Conservation (phyloP, 306 rosid genomes). For the Myrica gale region DNA sequence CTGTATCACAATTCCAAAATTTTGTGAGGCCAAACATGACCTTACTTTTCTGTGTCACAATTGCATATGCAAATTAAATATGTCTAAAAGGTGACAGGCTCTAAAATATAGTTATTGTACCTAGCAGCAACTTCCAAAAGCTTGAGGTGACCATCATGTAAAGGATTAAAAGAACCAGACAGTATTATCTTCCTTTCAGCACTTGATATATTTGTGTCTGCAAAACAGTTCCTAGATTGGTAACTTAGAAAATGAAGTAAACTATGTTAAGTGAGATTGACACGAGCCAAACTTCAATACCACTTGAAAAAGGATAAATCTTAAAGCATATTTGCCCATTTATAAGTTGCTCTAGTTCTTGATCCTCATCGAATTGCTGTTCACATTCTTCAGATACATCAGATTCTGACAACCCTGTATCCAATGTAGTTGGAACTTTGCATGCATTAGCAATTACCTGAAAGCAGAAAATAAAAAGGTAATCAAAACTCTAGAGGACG, state of each 20-base stretch:
- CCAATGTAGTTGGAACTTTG: constrained; percentile 63
- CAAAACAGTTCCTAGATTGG: constrained; percentile 16
- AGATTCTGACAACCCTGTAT: constrained; percentile 55
- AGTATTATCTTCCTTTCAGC: constrained; percentile 73
- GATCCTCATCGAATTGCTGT: constrained; percentile 60
- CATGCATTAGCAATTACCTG: constrained; percentile 85
- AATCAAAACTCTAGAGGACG: constrained; percentile 11
- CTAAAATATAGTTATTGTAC: constrained; percentile 39
- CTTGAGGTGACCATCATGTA: constrained; percentile 83
- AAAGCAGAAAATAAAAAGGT: constrained; percentile 43
- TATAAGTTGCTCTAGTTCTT: constrained; percentile 77
- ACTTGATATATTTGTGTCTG: constrained; percentile 38
- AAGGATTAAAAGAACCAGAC: constrained; percentile 88
- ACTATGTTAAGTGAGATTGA: not conserved
- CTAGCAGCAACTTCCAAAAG: constrained; percentile 83
- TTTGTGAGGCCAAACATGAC: no score
- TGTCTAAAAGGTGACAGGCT: not conserved
- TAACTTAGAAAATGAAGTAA: not conserved
- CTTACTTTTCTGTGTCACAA: no score
- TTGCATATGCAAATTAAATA: no score
- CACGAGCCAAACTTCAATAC: constrained; percentile 42
- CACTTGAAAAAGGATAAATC: constrained; percentile 69
- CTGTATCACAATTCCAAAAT: no score
- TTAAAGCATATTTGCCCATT: constrained; percentile 76
- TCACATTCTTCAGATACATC: constrained; percentile 59